Evolutionary conservation across 2,329 filamentous ascomycete genomes (phyloP).

Genomic region (Claviceps monticola): DNA sequence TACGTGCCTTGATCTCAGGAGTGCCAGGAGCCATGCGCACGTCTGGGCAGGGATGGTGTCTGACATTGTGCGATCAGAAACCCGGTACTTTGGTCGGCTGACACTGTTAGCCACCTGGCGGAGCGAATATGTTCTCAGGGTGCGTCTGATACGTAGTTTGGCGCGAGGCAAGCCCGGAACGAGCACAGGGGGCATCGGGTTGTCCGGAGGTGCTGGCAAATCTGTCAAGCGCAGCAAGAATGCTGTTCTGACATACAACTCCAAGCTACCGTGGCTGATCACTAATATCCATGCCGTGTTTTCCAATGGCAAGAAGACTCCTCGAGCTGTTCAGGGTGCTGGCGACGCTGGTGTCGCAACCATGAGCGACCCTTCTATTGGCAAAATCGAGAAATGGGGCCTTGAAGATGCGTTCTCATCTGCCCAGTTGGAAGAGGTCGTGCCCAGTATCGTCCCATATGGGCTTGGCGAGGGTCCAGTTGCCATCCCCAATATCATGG

Average conservation of each 20-base stretch:
- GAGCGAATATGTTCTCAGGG: slow-evolving; percentile 86
- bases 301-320: slow-evolving; percentile 54
- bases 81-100: slow-evolving; percentile 68
- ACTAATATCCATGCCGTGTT: slow-evolving; percentile 73
- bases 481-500: slow-evolving; percentile 74
- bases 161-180: slow-evolving; percentile 66
- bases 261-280: slow-evolving; percentile 65
- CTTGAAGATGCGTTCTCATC: slow-evolving; percentile 61
- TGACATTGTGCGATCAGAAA: slow-evolving; percentile 52
- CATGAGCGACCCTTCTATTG: slow-evolving; percentile 63
- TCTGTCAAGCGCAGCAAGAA: slow-evolving; percentile 52
- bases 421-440: slow-evolving; percentile 64
- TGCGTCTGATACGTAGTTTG: slow-evolving; percentile 68
- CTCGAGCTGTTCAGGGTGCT: slow-evolving; percentile 71
- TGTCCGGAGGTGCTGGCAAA: slow-evolving; percentile 32
- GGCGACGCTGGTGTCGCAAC: slow-evolving; percentile 67
- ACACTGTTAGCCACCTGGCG: slow-evolving; percentile 83
- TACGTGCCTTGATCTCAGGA: slow-evolving; percentile 22
- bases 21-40: slow-evolving; percentile 20
- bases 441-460: slow-evolving; percentile 59
- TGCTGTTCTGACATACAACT: slow-evolving; percentile 74
- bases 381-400: slow-evolving; percentile 71
- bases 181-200: slow-evolving; percentile 34
- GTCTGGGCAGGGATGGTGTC: slow-evolving; percentile 31
- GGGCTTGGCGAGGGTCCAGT: slow-evolving; percentile 69